Base-by-base conservation (phyloP, 768 basidiomycete species). In the Cystofilobasidium macerans region DNA sequence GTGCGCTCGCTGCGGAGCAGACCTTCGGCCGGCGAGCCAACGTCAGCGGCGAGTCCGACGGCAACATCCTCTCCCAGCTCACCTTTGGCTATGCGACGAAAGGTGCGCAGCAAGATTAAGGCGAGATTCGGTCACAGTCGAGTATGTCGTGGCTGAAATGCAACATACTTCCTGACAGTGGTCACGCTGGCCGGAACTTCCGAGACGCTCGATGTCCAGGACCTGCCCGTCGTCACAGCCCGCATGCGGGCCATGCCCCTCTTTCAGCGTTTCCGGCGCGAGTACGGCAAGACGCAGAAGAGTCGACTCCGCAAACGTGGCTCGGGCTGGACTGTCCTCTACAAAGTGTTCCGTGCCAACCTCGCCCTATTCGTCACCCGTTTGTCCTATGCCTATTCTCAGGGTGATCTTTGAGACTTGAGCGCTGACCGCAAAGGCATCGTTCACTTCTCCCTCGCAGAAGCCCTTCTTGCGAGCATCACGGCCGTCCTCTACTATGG, bases 21-120 rank as follows among this genome's bases (percentile, higher is more conserved):
- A 47, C 33, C 40, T 1, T 22, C 32, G 42, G 75, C n/a, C 81
- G 82, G n/a, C 76, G 80, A 43, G 81, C 85, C 68, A 94, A 93
- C 71, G 88, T 93, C 22, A 85, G 83, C 57, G 86, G 86, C 0
- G 72, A 83, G 56, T 72, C 71, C 7, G 69, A 72, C 40, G 68
- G 67, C 13, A 74, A 70, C 16, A 73, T 78, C 14, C 69, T 70
- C 18, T 82, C 81, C 64, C 77, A 78, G 59, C 75, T 95, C 7
- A 76, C 91, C n/a, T 95, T 95, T 76, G 84, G 84, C 20, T 92
- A 90, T 74, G 89, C 87, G 42, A 92, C 89, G 0, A 85, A 86
- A 68, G 88, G 61, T 61, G 43, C 32, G 60, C n/a, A n/a, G n/a
- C n/a, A n/a, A n/a, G n/a, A n/a, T n/a, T n/a, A n/a, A n/a, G n/a